Evolutionary conservation across 768 basidiomycete species (phyloP), one percentile per base, ranked within the genome.

Genomic region (Lactifluus pinguis): DNA sequence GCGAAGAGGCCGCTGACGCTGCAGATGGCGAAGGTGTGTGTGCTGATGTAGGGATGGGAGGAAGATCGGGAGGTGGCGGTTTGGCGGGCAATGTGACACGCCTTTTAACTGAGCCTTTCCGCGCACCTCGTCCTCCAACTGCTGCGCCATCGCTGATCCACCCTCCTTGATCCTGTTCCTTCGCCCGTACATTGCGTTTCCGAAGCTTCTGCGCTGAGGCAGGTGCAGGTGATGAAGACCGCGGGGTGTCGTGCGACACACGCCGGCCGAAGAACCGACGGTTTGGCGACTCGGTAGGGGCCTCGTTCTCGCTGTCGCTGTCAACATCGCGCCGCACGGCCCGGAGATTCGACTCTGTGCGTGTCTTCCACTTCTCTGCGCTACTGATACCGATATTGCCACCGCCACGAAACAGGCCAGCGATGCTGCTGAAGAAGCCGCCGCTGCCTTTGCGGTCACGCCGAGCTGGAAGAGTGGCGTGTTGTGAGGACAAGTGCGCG

Each of bases 311-410:
- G 32, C 61, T 55, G 19, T 68, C 69, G 45, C 67, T 71, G 49
- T 70, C 69, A 21, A 63, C 68, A 1, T 65, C 65, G 41, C 61
- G 61, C 30, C 67, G 66, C 15, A 53, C 62, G 2, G 55, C 50
- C 36, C 67, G 53, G 11, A 76, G 55, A 64, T 76, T 73, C 52
- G 61, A 65, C 64, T 74, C 74, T 6, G 75, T 77, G 13, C 76
- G 69, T 49, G 73, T 75, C 25, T 69, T 68, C 76, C 76, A 77
- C 30, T 69, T 60, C 1, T 58, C 64, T 11, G 51, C 3, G 21
- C 55, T 34, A 1, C 39, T 14, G 13, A 49, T 29, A 29, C 51
- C 25, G n/a, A 19, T 17, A 15, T 8, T 32, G 15, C 53, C 21
- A n/a, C 64, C 45, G 19, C 54, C 17, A 36, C 63, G 64, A 44